A percentile compares a stretch with the other conserved stretches of the same genome.
Evolutionary conservation across 2,329 filamentous ascomycete species (phyloP).

Genomic region (Fusarium sp.): DNA sequence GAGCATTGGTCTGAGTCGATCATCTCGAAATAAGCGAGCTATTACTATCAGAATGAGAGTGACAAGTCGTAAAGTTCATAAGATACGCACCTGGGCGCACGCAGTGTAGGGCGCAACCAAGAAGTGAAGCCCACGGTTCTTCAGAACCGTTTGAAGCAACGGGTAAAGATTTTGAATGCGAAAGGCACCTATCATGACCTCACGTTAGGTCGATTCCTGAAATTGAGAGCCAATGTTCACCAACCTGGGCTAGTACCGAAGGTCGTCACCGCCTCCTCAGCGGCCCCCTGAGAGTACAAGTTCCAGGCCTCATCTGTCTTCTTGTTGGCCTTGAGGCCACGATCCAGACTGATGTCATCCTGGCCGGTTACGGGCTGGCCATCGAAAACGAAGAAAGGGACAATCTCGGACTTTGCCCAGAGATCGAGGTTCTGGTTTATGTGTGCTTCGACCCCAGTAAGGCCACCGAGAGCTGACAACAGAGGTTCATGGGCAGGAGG

Average conservation of each 20-base stretch:
- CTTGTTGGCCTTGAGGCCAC: conserved; percentile 71
- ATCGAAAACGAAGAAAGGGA: conserved; percentile 91
- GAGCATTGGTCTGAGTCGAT: conserved; percentile 74
- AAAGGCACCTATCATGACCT: conserved; percentile 68
- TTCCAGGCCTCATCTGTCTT: conserved; percentile 86
- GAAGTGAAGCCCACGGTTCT: conserved; percentile 75
- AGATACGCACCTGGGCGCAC: conserved; percentile 76
- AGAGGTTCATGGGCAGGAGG: conserved; percentile 83
- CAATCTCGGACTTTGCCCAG: conserved; percentile 76
- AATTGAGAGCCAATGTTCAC: not conserved
- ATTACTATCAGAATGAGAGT: conserved; percentile 26
- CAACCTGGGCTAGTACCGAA: conserved; percentile 83
- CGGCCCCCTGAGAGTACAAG: conserved; percentile 83
- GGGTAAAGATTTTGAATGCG: conserved; percentile 78
- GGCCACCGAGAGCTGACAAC: conserved; percentile 86
- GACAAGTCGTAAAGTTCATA: not conserved
- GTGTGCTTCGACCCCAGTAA: conserved; percentile 80
- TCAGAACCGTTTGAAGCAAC: conserved; percentile 79
- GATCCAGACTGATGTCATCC: conserved; percentile 73
- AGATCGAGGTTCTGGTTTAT: conserved; percentile 80
- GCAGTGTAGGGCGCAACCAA: conserved; percentile 89
- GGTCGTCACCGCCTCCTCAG: conserved; percentile 82
- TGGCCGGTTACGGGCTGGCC: conserved; percentile 83
- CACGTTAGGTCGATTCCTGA: conserved; percentile 41
- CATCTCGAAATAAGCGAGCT: conserved; percentile 83